Percentiles rank a stretch among this genome's conserved stretches.
These are phyloP conservation scores for Phymatotrichopsis omnivora DNA, from an alignment of 2,329 filamentous ascomycete genomes.

Conservation along the genomic window DNA sequence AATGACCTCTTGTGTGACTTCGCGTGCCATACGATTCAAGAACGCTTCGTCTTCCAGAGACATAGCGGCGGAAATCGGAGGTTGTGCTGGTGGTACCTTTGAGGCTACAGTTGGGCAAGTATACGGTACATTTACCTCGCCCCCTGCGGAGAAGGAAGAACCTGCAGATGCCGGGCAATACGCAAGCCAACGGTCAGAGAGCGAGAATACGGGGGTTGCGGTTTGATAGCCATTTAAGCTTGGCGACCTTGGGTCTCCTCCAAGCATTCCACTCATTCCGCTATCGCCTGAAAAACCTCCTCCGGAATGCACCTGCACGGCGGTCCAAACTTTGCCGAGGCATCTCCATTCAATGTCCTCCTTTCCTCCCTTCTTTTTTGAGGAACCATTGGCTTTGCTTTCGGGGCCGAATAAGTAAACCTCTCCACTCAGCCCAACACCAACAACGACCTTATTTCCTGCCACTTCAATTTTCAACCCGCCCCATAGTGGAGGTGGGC, in stretches of 20 bases:
- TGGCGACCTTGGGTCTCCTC: conserved; percentile 33
- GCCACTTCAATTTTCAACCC: conserved; percentile 29
- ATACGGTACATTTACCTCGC: conserved; percentile 51
- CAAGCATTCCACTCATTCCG: conserved; percentile 16
- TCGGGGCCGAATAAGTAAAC: conserved; percentile 38
- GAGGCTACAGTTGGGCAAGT: conserved; percentile 48
- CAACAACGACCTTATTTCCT: conserved; percentile 28
- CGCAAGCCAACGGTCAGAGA: conserved; percentile 66
- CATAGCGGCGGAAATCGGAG: conserved; percentile 54
- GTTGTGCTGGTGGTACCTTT: conserved; percentile 58
- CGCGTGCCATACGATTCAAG: conserved; percentile 66
- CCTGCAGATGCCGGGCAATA: conserved; percentile 65
- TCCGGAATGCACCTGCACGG: conserved; percentile 32
- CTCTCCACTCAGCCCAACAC: conserved; percentile 31
- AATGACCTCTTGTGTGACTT: conserved; percentile 68
- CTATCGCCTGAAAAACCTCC: conserved; percentile 19
- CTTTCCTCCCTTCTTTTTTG: conserved; percentile 26
- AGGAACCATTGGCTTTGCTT: conserved; percentile 37
- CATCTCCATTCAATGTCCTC: conserved; percentile 46
- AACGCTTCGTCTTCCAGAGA: conserved; percentile 56
- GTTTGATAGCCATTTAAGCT: conserved; percentile 33
- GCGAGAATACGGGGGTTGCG: conserved; percentile 56
- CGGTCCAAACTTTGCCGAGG: conserved; percentile 86
- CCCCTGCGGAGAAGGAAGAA: conserved; percentile 59
- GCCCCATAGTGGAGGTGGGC: conserved; percentile 28